Evolutionary conservation across 2,329 filamentous ascomycete species (phyloP).

Genomic region (Fusarium piperis): DNA sequence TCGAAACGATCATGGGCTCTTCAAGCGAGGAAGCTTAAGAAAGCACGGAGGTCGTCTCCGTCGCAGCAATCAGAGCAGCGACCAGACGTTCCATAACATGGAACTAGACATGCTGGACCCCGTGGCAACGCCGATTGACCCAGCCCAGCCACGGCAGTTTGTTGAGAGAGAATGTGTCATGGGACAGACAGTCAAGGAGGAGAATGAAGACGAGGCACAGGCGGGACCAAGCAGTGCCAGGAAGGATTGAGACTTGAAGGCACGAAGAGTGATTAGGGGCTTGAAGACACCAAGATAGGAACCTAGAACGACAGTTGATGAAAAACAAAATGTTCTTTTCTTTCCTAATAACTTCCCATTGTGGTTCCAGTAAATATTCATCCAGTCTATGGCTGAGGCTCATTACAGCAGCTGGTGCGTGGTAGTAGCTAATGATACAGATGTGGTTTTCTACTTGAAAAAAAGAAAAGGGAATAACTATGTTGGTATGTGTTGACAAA

Average conservation of each 20-base stretch:
- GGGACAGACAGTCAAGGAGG: conserved; percentile 51
- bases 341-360: conserved; percentile 10
- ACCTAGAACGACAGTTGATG: conserved; percentile 37
- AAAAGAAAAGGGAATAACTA: conserved; percentile 9
- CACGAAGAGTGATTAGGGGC: not conserved
- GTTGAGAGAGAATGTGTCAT: conserved; percentile 50
- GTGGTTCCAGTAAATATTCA: conserved; percentile 11
- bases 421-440: conserved; percentile 39
- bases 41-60: conserved; percentile 35
- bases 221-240: conserved; percentile 6
- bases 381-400: conserved; percentile 35
- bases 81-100: conserved; percentile 40
- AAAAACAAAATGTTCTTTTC: conserved; percentile 34
- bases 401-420: conserved; percentile 29
- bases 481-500: conserved; percentile 1
- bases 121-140: conserved; percentile 11
- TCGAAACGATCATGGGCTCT: conserved; percentile 46
- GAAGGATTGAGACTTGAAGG: conserved; percentile 3
- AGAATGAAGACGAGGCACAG: conserved; percentile 40
- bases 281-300: conserved; percentile 10
- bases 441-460: conserved; percentile 14
- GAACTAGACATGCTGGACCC: conserved; percentile 44
- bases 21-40: conserved; percentile 41
- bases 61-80: conserved; percentile 45
- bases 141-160: conserved; percentile 26